Base-by-base conservation (phyloP, 768 basidiomycete species). In the Suillus alpinus region DNA sequence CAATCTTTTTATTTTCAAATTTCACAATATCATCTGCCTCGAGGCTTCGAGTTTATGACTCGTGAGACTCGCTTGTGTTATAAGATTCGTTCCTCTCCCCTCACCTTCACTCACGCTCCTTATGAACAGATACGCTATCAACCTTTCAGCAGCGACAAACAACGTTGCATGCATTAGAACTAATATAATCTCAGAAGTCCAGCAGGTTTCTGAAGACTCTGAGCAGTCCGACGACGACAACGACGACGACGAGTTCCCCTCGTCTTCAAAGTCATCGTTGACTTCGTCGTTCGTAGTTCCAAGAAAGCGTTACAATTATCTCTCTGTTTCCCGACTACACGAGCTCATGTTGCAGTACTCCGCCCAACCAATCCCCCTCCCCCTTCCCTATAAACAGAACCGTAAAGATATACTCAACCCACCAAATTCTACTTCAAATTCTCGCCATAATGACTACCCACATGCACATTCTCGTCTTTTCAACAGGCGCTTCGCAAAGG, bases 291-390 rank as follows among this genome's bases (percentile, higher is more conserved):
- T 66, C 37, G 55, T 55, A 61, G 61, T 50, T 50, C 64, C 69
- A 63, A 72, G 72, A 68, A 61, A 61, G 56, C 55, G 40, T 66
- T 65, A 71, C 63, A 68, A 66, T 60, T 70, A 64, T 66, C 71
- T 71, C 57, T 67, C 69, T 43, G 71, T 71, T 43, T 71, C 68
- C 60, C 66, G 55, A 44, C 66, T 70, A 12, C 68, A 64, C 64
- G 64, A 71, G 65, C 79, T 73, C 75, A 87, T 87, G 86, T 83
- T 86, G 82, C 85, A 86, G 77, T 83, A 83, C 8, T 74, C 72
- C 23, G 73, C 73, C 3, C 72, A 73, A 57, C 72, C 73, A 36
- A 73, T 73, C 12, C 62, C 73, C 49, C 72, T 75, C 20, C 69
- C 73, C 63, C 66, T 74, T 50, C 32, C 73, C 20, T 75, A 73